Percentiles rank a stretch among this genome's conserved stretches.
These are phyloP conservation scores for Entonaema liquescens DNA, from an alignment of 495 filamentous ascomycete genomes.

Conservation along the genomic window DNA sequence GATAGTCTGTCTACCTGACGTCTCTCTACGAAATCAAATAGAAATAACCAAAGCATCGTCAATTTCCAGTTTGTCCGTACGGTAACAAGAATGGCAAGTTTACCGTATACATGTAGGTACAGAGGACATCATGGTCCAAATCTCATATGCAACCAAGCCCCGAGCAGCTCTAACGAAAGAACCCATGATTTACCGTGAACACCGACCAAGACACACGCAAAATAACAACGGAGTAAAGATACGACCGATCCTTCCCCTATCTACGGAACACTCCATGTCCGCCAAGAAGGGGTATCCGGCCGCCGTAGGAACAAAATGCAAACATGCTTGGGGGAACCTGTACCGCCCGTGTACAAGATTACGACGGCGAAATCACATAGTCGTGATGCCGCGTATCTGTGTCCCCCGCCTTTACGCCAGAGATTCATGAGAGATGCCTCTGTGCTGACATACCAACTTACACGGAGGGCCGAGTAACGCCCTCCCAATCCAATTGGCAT, in stretches of 20 bases:
- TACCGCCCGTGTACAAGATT: slow-evolving; percentile 25
- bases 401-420: slow-evolving; percentile 35
- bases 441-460: slow-evolving; percentile 36
- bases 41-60: slow-evolving; percentile 28
- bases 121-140: slow-evolving; percentile 14
- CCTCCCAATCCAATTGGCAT: slow-evolving; percentile 20
- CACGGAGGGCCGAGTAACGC: slow-evolving; percentile 26
- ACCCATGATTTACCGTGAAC: slow-evolving; percentile 22
- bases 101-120: slow-evolving; percentile 39
- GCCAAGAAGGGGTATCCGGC: slow-evolving; percentile 25
- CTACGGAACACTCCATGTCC: slow-evolving; percentile 25
- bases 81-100: slow-evolving; percentile 28
- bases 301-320: slow-evolving; percentile 18
- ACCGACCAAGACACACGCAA: slow-evolving; percentile 22
- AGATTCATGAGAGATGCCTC: slow-evolving; percentile 13
- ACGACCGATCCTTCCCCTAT: slow-evolving; percentile 27
- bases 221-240: slow-evolving; percentile 5
- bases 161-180: slow-evolving; percentile 2
- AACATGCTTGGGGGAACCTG: slow-evolving; percentile 29
- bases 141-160: slow-evolving; percentile 36
- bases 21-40: background rate
- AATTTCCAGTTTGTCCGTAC: slow-evolving; percentile 36
- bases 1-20: background rate
- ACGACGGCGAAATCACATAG: slow-evolving; percentile 11
- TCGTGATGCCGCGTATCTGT: slow-evolving; percentile 29